Evolutionary conservation across 805 yeast genomes (phyloP), one percentile per base, ranked within the genome.

Genomic region (Saccharomycopsis sp.): DNA sequence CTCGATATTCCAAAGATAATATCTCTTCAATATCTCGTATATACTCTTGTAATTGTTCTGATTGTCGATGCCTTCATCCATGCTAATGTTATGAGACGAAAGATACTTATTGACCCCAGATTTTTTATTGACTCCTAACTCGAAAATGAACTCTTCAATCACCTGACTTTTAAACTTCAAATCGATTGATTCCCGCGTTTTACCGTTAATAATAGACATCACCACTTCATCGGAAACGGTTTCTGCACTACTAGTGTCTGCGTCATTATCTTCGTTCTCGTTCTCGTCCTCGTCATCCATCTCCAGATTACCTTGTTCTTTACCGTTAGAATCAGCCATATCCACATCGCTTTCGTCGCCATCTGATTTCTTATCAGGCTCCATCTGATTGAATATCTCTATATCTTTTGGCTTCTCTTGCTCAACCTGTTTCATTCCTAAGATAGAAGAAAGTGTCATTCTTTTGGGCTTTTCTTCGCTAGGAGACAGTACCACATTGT

Each of bases 1-100:
- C 55, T 72, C 75, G 15, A 64, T 56, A 1, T 75, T 72, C 60
- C 82, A 77, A 22, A 71, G 64, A 15, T 73, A 70, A 54, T 72
- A 69, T 44, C 71, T 66, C 19, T 64, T 61, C 52, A 79, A 65
- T 3, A 65, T 63, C 2, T 66, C 67, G 56, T 75, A 68, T 1
- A 71, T 56, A 3, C 55, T 19, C 29, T 58, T 53, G n/a, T 64
- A 1, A 34, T 12, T n/a, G 54, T 34, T 49, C 44, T 49, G 9
- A 2, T 47, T 24, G 7, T 67, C 64, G 20, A 62, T 62, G 2
- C 57, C 59, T 1, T 63, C 58, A 47, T 66, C 64, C 1, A 58
- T 24, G 9, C 9, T 20, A 9, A 17, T 47, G 50, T 47, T 20
- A 47, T 19, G 5, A 19, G 20, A 47, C 29, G 15, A 15, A 50